Conservation (phyloP, 2,329 filamentous ascomycete genomes). For the Penicillium sp. region DNA sequence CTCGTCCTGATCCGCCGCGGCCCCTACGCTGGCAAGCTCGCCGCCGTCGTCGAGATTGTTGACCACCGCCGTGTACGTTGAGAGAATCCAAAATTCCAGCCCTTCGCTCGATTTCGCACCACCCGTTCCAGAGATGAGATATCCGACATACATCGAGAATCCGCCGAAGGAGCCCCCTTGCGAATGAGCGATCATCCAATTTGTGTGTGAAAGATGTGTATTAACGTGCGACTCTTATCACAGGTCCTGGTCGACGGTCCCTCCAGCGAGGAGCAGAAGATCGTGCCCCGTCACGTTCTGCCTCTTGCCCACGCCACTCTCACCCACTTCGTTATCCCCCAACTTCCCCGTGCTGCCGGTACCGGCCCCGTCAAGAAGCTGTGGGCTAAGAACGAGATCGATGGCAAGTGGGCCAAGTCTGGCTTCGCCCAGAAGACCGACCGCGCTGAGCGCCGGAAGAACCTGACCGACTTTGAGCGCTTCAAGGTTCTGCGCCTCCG, state of each 20-base stretch:
- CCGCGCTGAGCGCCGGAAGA: slow-evolving; percentile 82
- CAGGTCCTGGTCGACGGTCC: slow-evolving; percentile 97
- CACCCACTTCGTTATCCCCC: slow-evolving; percentile 83
- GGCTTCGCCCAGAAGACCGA: slow-evolving; percentile 93
- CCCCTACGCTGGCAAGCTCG: slow-evolving; percentile 81
- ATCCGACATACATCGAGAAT: slow-evolving; percentile 11
- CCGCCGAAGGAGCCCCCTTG: slow-evolving; percentile 2
- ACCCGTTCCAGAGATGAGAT: neutral
- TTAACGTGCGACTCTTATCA: slow-evolving; percentile 31
- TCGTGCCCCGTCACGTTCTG: slow-evolving; percentile 84
- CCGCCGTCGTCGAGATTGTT: slow-evolving; percentile 97
- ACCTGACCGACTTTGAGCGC: slow-evolving; percentile 96
- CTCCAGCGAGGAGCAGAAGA: slow-evolving; percentile 75
- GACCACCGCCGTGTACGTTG: slow-evolving; percentile 99
- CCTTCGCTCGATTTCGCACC: slow-evolving; percentile 1
- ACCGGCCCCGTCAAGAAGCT: slow-evolving; percentile 79
- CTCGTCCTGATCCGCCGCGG: slow-evolving; percentile 89
- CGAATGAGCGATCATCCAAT: neutral
- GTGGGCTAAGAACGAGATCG: slow-evolving; percentile 91
- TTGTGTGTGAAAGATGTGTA: slow-evolving; percentile 17
- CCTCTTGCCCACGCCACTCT: slow-evolving; percentile 82
- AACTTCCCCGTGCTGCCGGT: slow-evolving; percentile 83
- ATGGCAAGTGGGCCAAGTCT: slow-evolving; percentile 89
- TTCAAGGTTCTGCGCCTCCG: slow-evolving; percentile 99
- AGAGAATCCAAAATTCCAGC: slow-evolving; percentile 3